Base-by-base conservation (phyloP, 208 protist genomes). In the Strigomonas galati region DNA sequence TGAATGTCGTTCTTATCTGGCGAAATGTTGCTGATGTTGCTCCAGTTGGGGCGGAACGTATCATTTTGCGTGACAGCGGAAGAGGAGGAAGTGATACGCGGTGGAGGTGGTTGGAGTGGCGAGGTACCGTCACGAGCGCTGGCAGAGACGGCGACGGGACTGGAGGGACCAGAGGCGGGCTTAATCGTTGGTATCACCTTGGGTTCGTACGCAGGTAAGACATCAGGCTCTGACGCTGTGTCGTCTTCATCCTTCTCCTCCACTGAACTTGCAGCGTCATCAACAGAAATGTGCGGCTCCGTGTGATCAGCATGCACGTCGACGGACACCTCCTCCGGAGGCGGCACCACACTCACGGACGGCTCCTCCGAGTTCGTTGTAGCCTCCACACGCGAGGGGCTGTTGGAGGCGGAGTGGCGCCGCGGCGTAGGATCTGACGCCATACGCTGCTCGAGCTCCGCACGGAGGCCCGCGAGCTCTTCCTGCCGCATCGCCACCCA, bases 401-500 rank as follows among this genome's bases (percentile, higher is more conserved):
- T 46, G 32, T 37, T 37, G 9, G 40, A 19, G 40, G 40, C 40
- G 12, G 15, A 9, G 21, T 61, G 55, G n/a, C 28, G 55, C 28
- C 55, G 55, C 9, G 27, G 27, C 5, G 55, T 15, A 1, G 55
- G 26, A 3, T n/a, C n/a, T 4, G 21, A 2, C 55, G 55, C 55
- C 27, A 37, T 44, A 1, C 28, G 26, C 14, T 24, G 44, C 19
- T 76, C 66, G 1, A 89, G 68, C 43, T 87, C 73, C 9, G 69
- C 66, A 6, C 77, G 75, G 1, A 92, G 67, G 49, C 74, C 56
- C 23, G 79, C 80, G 3, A 92, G 62, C 26, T 77, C 73, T 0
- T 52, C 74, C 27, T 77, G 68, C 10, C 74, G 79, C 10, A 77
- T 68, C 1, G 76, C 58, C 3, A 68, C 71, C 85, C 82, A 92